Conservation (phyloP, 2,329 filamentous ascomycete genomes). For the Hypomyces rosellus region DNA sequence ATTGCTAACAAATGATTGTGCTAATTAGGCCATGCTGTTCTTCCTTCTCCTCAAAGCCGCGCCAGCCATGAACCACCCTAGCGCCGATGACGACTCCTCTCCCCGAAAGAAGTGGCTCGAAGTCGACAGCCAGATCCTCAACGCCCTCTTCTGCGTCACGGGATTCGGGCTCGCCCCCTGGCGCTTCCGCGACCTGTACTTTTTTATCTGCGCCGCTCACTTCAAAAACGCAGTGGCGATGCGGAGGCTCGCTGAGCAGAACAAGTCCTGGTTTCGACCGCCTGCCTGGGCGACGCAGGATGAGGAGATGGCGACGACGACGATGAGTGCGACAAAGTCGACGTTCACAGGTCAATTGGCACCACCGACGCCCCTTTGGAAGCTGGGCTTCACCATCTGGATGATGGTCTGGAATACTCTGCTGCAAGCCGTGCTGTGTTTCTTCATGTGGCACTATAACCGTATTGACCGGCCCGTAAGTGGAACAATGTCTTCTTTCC, state of each 20-base stretch:
- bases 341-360: conserved; percentile 17
- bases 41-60: conserved; percentile 21
- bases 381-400: conserved; percentile 19
- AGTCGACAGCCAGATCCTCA: conserved; percentile 71
- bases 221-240: conserved; percentile 17
- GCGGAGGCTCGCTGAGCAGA: conserved; percentile 17
- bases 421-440: conserved; percentile 18
- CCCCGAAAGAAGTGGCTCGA: conserved; percentile 81
- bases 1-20: conserved; percentile 4
- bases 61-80: conserved; percentile 64
- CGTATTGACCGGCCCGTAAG: conserved; percentile 19
- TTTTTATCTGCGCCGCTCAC: conserved; percentile 15
- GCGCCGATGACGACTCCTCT: conserved; percentile 67
- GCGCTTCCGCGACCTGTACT: conserved; percentile 76
- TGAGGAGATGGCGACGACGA: neutral
- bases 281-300: conserved; percentile 17
- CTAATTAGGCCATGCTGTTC: conserved; percentile 22
- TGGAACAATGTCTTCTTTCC: neutral
- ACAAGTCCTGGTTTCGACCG: conserved; percentile 22
- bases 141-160: conserved; percentile 79
- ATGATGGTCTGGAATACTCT: conserved; percentile 21
- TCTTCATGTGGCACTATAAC: conserved; percentile 22
- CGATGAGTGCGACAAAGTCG: conserved; percentile 2
- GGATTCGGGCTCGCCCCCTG: conserved; percentile 80
- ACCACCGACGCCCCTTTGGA: conserved; percentile 19